Conservation (phyloP, 495 filamentous ascomycete genomes). For the Lasiosphaeria hispida region DNA sequence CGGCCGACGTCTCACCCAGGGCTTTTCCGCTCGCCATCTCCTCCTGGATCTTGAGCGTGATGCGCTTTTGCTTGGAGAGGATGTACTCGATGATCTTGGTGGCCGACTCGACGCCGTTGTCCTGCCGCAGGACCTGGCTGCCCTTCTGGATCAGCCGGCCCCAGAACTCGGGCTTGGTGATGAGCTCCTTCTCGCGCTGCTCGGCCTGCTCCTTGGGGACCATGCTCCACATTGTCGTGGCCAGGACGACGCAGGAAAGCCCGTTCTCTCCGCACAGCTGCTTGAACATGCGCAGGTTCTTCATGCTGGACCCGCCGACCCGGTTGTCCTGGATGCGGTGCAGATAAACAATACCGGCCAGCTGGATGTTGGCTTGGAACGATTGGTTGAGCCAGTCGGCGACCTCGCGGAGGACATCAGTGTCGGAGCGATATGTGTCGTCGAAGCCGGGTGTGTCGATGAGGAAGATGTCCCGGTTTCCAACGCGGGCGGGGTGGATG, state of each 20-base stretch:
- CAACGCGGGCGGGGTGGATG: constrained; percentile 6
- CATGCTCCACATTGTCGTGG: constrained; percentile 45
- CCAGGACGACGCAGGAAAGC: constrained; percentile 41
- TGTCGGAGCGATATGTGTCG: constrained; percentile 35
- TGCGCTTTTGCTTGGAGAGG: background rate
- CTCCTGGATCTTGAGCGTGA: constrained; percentile 14
- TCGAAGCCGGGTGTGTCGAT: constrained; percentile 46
- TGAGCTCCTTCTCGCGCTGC: constrained; percentile 14
- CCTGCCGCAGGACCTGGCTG: constrained; percentile 5
- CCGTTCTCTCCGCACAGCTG: constrained; percentile 40
- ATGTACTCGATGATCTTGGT: constrained; percentile 4
- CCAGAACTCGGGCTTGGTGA: constrained; percentile 17
- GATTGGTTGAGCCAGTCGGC: constrained; percentile 20
- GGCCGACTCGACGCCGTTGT: constrained; percentile 1
- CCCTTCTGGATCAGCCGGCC: constrained; percentile 10
- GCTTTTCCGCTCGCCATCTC: constrained; percentile 13
- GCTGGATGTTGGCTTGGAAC: constrained; percentile 6
- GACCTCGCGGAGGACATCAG: constrained; percentile 37
- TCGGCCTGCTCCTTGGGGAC: constrained; percentile 5
- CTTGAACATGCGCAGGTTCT: constrained; percentile 43
- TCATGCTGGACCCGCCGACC: constrained; percentile 36
- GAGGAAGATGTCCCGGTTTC: constrained; percentile 17
- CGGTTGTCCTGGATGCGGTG: constrained; percentile 44
- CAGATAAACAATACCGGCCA: constrained; percentile 42
- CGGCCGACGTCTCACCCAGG: constrained; percentile 16